Conservation (phyloP, 768 basidiomycete species). For the Glaciozyma antarctica region DNA sequence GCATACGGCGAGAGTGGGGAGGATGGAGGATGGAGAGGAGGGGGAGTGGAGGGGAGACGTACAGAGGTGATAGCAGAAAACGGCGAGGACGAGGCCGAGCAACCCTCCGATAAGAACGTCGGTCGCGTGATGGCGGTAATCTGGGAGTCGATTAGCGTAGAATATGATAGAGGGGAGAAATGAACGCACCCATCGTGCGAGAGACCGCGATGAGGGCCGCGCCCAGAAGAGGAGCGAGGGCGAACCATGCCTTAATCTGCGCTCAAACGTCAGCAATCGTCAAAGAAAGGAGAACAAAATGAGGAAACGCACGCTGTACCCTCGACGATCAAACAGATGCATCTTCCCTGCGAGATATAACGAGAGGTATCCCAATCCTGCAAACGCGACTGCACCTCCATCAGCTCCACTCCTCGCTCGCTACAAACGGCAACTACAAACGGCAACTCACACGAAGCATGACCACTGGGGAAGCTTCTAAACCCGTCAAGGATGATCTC, state of each 20-base stretch:
- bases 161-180: neutral
- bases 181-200: slow-evolving; percentile 76
- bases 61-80: slow-evolving; percentile 57
- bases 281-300: neutral
- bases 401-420: slow-evolving; percentile 50
- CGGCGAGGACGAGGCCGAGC: slow-evolving; percentile 62
- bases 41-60: neutral
- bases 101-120: slow-evolving; percentile 73
- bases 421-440: slow-evolving; percentile 68
- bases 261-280: slow-evolving; percentile 37
- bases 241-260: slow-evolving; percentile 66
- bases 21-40: neutral
- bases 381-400: slow-evolving; percentile 51
- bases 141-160: neutral
- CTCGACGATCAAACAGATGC: slow-evolving; percentile 74
- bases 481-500: slow-evolving; percentile 23
- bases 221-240: slow-evolving; percentile 63
- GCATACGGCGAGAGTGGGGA: neutral
- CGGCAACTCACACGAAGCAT: slow-evolving; percentile 47
- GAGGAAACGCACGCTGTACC: slow-evolving; percentile 50
- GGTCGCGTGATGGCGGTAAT: slow-evolving; percentile 26
- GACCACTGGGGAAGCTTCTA: slow-evolving; percentile 27
- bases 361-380: slow-evolving; percentile 78
- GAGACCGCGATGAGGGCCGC: slow-evolving; percentile 56
- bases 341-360: slow-evolving; percentile 87